Conservation (phyloP, 2,329 filamentous ascomycete genomes). For the Zymoseptoria tritici region DNA sequence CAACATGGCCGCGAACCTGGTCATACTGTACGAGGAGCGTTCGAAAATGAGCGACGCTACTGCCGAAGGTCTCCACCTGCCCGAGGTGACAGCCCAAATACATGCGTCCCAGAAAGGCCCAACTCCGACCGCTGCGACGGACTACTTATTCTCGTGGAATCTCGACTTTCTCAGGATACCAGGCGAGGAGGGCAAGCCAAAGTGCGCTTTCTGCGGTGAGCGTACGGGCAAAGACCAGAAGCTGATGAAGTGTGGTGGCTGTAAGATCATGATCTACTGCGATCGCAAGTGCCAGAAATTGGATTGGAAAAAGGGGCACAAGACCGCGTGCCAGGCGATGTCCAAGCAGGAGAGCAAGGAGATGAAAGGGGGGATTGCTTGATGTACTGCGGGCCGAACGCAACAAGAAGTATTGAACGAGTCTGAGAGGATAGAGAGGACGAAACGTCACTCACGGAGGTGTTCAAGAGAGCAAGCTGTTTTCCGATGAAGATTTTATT, state of each 20-base stretch:
- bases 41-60: not conserved
- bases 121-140: not conserved
- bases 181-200: not conserved
- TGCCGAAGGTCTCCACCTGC: not conserved
- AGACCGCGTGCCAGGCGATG: not conserved
- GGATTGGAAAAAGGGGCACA: slow-evolving; percentile 1
- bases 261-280: slow-evolving; percentile 1
- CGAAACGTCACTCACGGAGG: no score
- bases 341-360: not conserved
- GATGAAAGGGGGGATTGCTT: not conserved
- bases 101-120: not conserved
- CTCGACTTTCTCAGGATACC: not conserved
- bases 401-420: no score
- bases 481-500: no score
- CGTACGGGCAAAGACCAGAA: not conserved
- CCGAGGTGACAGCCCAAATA: not conserved
- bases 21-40: not conserved
- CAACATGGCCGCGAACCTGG: not conserved
- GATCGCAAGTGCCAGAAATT: slow-evolving; percentile 1
- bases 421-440: no score
- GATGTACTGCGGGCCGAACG: no score
- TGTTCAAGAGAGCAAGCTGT: no score
- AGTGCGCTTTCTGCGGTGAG: not conserved
- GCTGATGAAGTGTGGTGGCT: slow-evolving; percentile 1
- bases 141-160: not conserved